Evolutionary conservation across 139 green algal genomes (phyloP).

Genomic region (Chara braunii): DNA sequence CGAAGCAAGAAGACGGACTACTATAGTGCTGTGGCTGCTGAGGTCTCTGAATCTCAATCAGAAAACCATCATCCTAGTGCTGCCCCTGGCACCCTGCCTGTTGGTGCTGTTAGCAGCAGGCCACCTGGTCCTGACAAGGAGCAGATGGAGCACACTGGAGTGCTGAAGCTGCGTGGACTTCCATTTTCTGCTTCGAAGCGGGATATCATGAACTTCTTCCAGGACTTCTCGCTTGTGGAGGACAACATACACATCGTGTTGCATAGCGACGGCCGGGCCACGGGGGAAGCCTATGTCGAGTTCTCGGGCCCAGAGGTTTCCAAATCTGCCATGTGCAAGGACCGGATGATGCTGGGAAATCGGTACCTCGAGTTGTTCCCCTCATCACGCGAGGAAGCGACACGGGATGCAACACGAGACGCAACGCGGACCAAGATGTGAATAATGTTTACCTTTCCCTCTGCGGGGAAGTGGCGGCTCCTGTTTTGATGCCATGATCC

Average conservation of each 20-base stretch:
- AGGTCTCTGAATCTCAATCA: too few species aligned
- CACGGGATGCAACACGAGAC: constrained; percentile 2
- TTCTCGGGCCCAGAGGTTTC: constrained; percentile 59
- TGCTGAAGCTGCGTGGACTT: constrained; percentile 72
- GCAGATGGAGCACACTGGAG: constrained; percentile 19
- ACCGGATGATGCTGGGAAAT: constrained; percentile 72
- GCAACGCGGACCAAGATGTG: too few species aligned
- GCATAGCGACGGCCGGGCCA: constrained; percentile 62
- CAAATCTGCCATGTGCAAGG: constrained; percentile 56
- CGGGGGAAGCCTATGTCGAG: constrained; percentile 77
- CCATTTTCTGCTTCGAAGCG: constrained; percentile 63
- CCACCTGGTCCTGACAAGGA: too few species aligned
- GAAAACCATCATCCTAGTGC: background rate
- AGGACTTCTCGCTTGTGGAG: constrained; percentile 51
- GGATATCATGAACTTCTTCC: constrained; percentile 62
- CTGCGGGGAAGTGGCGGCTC: too few species aligned
- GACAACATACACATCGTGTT: constrained; percentile 67
- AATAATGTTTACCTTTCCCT: too few species aligned
- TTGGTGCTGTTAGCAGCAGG: constrained; percentile 64
- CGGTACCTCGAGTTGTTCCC: constrained; percentile 81
- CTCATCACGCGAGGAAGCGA: constrained; percentile 51
- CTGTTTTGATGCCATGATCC: too few species aligned
- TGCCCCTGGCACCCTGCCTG: background rate
- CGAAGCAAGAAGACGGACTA: constrained; percentile 18
- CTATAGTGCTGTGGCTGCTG: constrained; percentile 23